Base-by-base conservation (phyloP, 768 basidiomycete genomes). In the Mrakia gelida region DNA sequence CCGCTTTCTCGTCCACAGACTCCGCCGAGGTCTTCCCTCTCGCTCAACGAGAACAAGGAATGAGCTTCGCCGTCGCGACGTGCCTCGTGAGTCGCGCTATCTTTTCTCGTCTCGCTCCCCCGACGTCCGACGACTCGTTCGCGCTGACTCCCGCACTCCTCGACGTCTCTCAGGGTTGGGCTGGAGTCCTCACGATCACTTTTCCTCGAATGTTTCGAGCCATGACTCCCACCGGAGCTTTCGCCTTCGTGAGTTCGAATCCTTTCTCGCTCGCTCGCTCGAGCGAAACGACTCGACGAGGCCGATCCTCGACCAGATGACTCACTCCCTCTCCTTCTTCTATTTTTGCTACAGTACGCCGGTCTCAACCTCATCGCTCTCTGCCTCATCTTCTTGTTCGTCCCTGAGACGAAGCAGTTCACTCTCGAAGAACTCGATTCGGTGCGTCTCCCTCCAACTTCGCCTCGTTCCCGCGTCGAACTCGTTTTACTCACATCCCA, bases 1-100 rank as follows among this genome's bases (percentile, higher is more conserved):
- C n/a, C n/a, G n/a, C n/a, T n/a, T n/a, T n/a, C n/a, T n/a, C n/a
- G n/a, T n/a, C n/a, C 82, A 81, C 81, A 15, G 95, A 95, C 83
- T 94, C 92, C 6, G 94, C 94, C 4, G 94, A 95, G 84, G 93
- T 92, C 18, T 96, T 92, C 88, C 94, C 93, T 9, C 87, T 95
- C 56, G 90, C 91, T 45, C 88, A 92, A 79, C 87, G 92, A 81
- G 92, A 92, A 81, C 87, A 91, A 86, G 92, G 91, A 61, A 92
- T 92, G 91, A n/a, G n/a, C n/a, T n/a, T n/a, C n/a, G n/a, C n/a
- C n/a, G n/a, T n/a, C n/a, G n/a, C n/a, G n/a, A n/a, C n/a, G n/a
- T n/a, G n/a, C n/a, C n/a, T n/a, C n/a, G n/a, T n/a, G n/a, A 43
- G 41, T 43, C 11, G n/a, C n/a, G n/a, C n/a, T n/a, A n/a, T n/a